Conservation (phyloP, 2,329 filamentous ascomycete genomes). For the Aureobasidium sp. region DNA sequence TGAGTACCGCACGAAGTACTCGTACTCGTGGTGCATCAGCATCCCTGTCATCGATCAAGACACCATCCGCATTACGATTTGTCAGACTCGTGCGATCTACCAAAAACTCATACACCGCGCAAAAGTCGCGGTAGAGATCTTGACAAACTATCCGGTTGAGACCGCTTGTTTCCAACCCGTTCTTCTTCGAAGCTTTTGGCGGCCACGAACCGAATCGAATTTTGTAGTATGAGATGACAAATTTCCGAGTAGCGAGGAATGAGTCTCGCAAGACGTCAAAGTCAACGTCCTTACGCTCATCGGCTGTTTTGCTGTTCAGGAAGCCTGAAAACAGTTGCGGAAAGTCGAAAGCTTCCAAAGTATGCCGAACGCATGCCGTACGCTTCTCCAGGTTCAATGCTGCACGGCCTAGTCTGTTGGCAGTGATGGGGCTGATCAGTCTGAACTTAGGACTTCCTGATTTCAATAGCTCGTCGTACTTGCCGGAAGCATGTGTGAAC, state of each 20-base stretch:
- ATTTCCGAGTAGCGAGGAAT: conserved; percentile 68
- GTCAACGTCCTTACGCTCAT: conserved; percentile 67
- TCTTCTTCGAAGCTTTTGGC: conserved; percentile 87
- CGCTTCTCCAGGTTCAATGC: conserved; percentile 71
- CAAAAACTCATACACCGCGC: conserved; percentile 77
- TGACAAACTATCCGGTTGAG: conserved; percentile 77
- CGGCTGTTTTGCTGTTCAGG: conserved; percentile 71
- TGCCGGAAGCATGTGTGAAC: conserved; percentile 84
- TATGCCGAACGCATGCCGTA: conserved; percentile 60
- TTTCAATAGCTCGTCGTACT: conserved; percentile 65
- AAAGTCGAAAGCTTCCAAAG: conserved; percentile 85
- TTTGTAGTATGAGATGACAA: conserved; percentile 64
- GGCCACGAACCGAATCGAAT: conserved; percentile 70
- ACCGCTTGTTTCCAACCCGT: conserved; percentile 75
- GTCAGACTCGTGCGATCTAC: conserved; percentile 75
- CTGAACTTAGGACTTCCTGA: conserved; percentile 62
- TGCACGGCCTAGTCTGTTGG: conserved; percentile 73
- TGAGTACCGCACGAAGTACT: conserved; percentile 70
- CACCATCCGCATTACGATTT: conserved; percentile 66
- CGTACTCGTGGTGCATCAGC: conserved; percentile 55
- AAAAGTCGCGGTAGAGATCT: conserved; percentile 78
- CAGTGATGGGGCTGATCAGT: conserved; percentile 63
- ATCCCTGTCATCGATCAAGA: conserved; percentile 45
- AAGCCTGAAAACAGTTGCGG: conserved; percentile 82
- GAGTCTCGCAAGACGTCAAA: conserved; percentile 78